Base-by-base conservation (phyloP, 2,329 filamentous ascomycete species). In the Alternaria conjuncta region DNA sequence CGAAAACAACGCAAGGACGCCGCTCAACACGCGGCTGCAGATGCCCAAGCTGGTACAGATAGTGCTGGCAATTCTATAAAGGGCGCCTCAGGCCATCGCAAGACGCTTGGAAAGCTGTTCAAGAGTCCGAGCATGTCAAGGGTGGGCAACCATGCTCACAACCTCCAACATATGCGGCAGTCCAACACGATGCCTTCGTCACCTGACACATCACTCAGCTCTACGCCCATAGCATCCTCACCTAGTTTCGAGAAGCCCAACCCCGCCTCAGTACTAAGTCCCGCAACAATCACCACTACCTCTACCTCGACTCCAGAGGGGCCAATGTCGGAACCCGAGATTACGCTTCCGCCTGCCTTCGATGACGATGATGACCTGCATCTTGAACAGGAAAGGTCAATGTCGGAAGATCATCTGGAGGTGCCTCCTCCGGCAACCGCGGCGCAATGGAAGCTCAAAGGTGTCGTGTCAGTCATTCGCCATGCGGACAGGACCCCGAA, bases 401-500 rank as follows among this genome's bases (percentile, higher is more conserved):
- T 67, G n/a, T 75, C 76, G 3, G 76, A 78, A 18, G 78, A 79
- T 18, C 66, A 74, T 9, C 67, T 76, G 26, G 70, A 75, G 26
- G 75, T 84, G 4, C 85, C 84, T 7, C 82, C 84, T 6, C 84
- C 84, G 32, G 82, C 83, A 4, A 92, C 91, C 0, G 97, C 97
- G 74, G 94, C 97, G 75, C 93, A 96, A 11, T 99, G 96, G 96
- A 98, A 97, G 79, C 84, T 99, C 56, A 99, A 99, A 82, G 96
- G 96, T 12, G 94, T 99, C 82, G 95, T 99, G 0, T 95, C 94
- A 2, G 96, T 99, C 15, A 94, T 99, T 69, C 89, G 96, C 26
- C 96, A 99, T 80, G 96, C 96, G 3, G 96, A 99, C 82, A 91
- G 96, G 60, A 99, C 96, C 2, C 96, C 96, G 3, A 99, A 99